Evolutionary conservation across 2,329 filamentous ascomycete species (phyloP), one percentile per base, ranked within the genome.

Genomic region (Colletotrichum sidae): DNA sequence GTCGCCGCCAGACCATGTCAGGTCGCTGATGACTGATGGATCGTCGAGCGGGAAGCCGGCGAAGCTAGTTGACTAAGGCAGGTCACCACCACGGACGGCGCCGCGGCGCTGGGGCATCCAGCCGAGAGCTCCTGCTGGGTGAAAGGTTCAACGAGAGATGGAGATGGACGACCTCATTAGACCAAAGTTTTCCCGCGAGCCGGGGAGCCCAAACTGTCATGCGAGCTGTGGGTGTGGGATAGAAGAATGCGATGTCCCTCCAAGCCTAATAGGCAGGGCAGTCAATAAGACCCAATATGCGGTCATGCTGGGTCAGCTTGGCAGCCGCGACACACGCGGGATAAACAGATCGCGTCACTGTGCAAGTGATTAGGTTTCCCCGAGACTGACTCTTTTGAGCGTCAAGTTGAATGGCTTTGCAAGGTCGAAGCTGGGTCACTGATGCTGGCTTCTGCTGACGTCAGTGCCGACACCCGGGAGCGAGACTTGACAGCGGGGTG

Each of bases 341-440:
- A 56, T 52, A 44, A 55, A 47, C 42, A 45, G 52, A 62, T 62
- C 58, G 37, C 58, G 58, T 66, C 58, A 63, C 58, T 38, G 34
- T 33, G 56, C 34, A 49, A 55, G 35, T 53, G 53, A 50, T 53
- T 57, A 50, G 53, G 58, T 66, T 66, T 66, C 39, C 44, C 46
- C 58, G 58, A 56, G 52, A 63, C 58, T 53, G 47, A 56, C 42
- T 62, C 42, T 39, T 44, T 25, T 53, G 33, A 47, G 52, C 52
- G 46, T 44, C 52, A 37, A 57, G 34, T 63, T 56, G 58, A 44
- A 49, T 56, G 52, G 55, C 58, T 45, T 56, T 44, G 41, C 63
- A 66, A 53, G 63, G 63, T 63, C 63, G 56, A 66, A 66, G 63
- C 63, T 63, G 37, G 63, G 47, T 35, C 39, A 47, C 10, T n/a